Evolutionary conservation across 2,329 filamentous ascomycete genomes (phyloP), one percentile per base, ranked within the genome.

Genomic region (Scedosporium aurantiacum): DNA sequence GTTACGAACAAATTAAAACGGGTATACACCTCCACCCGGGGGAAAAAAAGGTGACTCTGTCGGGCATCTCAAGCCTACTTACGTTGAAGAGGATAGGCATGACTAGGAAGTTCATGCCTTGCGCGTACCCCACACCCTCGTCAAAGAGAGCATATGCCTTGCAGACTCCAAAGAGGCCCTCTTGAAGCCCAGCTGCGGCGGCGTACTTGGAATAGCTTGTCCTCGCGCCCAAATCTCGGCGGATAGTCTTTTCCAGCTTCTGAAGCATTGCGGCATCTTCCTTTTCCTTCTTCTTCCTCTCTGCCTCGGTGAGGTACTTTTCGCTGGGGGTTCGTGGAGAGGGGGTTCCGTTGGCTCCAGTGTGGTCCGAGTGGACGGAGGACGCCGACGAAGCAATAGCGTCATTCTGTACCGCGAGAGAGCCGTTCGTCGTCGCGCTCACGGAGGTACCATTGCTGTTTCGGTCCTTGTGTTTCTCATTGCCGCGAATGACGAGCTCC

Each of bases 201-300:
- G 95, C 89, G 74, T 95, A 96, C 73, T 97, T 97, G 62, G 93
- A 97, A 75, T 92, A 99, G 73, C 92, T 97, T 45, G 94, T 99
- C 66, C 94, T 83, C 28, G 92, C 86, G 45, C 95, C 95, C 64
- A 99, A 78, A 71, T 99, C 94, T 64, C 91, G 87, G 67, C 88
- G 89, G 69, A 99, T 99, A 1, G 82, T 80, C 77, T 96, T 97
- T 73, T 99, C 94, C 3, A 99, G 81, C 73, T 90, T 96, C 66
- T 85, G 81, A 5, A 97, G 72, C 8, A 85, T 82, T 7, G 80
- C 85, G 1, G 83, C 79, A 68, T 96, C 91, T 63, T 92, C 88
- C 69, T 91, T 91, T 32, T 86, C 83, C 70, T 86, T 90, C 75
- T 87, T 89, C 69, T 90, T 88, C 68, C 85, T 87, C 68, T 90